Evolutionary conservation across 75 land plant genomes (phyloP), one percentile per base, ranked within the genome.

Genomic region (Selaginella moellendorffii): DNA sequence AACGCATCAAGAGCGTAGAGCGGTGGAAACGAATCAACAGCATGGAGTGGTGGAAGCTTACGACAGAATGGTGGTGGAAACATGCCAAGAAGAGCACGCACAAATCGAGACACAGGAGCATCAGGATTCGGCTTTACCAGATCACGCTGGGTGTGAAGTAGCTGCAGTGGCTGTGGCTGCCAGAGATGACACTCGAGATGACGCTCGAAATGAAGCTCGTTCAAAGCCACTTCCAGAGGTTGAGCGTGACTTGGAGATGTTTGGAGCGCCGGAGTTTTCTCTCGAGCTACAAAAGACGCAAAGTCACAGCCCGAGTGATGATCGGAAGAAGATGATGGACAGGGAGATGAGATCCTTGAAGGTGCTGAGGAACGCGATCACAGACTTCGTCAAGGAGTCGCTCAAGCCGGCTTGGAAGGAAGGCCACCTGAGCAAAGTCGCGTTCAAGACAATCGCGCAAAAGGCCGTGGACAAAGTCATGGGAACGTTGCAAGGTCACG

Each of bases 401-500:
- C 28, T 86, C 8, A 83, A 79, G 54, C 90, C 90, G 29, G 68
- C 81, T 1, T 86, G 90, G 90, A 78, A 73, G 12, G 78, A 83
- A 46, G 90, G 86, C 21, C 78, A 76, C 27, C 71, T 86, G 77
- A 86, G 90, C 67, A 85, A 83, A 54, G 90, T 82, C 46, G 83
- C 86, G 1, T 81, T 78, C 53, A 86, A 86, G 64, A 71, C 75
- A 18, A 79, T 86, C 52, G 83, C 80, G 8, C 82, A 83, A 51
- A 86, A 83, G 64, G 73, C 81, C 22, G 86, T 85, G n/a, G n/a
- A n/a, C n/a, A n/a, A n/a, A n/a, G n/a, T n/a, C n/a, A n/a, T n/a
- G n/a, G n/a, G n/a, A n/a, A n/a, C n/a, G n/a, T n/a, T n/a, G n/a
- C n/a, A n/a, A n/a, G n/a, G n/a, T n/a, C n/a, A n/a, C n/a, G n/a